Percentiles rank a stretch among this genome's conserved stretches.
Conservation (phyloP, 257 asterid genomes). For the Lantana camara region DNA sequence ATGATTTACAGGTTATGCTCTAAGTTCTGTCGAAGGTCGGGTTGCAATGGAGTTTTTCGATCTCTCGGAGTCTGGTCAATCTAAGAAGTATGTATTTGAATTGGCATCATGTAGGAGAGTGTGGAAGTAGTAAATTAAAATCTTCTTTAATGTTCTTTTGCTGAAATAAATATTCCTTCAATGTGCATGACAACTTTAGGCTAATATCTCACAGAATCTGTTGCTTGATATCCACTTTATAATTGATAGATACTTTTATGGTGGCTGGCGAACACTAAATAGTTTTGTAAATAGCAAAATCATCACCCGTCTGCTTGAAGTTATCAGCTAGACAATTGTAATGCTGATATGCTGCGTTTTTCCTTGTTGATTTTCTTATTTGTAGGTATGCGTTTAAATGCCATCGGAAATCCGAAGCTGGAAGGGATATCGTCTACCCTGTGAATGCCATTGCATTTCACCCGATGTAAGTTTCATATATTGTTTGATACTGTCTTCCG, state of each 20-base stretch:
- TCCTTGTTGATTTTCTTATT: conserved; percentile 13
- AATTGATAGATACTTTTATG: neutral
- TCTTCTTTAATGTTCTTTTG: conserved; percentile 1
- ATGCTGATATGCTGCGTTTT: neutral
- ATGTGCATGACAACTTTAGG: conserved; percentile 4
- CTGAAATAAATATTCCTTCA: neutral
- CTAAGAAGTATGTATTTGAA: conserved; percentile 61
- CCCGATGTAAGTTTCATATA: conserved; percentile 63
- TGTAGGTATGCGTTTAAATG: conserved; percentile 82
- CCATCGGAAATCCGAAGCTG: conserved; percentile 79
- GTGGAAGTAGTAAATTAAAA: conserved; percentile 7
- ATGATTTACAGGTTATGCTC: conserved; percentile 82
- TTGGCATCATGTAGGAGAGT: neutral
- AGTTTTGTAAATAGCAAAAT: neutral
- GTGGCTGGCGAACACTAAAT: neutral
- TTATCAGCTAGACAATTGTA: neutral
- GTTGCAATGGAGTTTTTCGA: conserved; percentile 93
- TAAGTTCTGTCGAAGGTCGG: conserved; percentile 92
- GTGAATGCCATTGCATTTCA: conserved; percentile 93
- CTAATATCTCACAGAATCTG: neutral
- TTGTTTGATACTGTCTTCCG: neutral
- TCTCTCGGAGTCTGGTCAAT: conserved; percentile 80
- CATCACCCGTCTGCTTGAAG: neutral
- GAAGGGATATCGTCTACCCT: conserved; percentile 78
- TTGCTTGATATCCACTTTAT: conserved; percentile 4